Base-by-base conservation (phyloP, 2,329 filamentous ascomycete genomes). In the Pyrenochaeta sp. region DNA sequence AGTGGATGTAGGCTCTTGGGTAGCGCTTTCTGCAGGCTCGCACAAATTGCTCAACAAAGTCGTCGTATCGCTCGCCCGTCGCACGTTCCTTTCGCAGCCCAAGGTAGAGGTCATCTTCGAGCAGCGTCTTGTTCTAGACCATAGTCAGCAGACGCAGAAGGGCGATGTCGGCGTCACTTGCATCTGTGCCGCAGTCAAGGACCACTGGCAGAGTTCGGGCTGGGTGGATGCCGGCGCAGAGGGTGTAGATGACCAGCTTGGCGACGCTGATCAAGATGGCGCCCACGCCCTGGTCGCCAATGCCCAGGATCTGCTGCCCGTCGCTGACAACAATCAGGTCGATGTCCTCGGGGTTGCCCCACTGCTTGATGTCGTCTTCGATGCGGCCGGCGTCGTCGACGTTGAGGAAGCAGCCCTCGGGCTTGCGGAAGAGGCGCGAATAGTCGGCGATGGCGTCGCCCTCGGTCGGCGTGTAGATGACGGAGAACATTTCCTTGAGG, bases 391-490 rank as follows among this genome's bases (percentile, higher is more conserved):
- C 71, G 41, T 91, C 83, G 13, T 83, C 76, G 34, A 95, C 87
- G 58, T 88, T 90, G 36, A 95, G 71, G 54, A 90, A 95, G 58
- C 89, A 90, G 0, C 91, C 91, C 55, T 93, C 87, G 0, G 90
- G 89, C 13, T 82, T 78, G 8, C 91, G 77, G 61, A 96, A 96
- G 0, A 94, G 68, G 0, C 85, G 75, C 0, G 89, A 94, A 64
- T 89, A 96, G 52, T 92, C 88, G 55, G 89, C 83, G 36, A 96
- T 96, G 0, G 91, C 91, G 27, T 95, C 89, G 7, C 89, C 90
- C 72, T 96, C 90, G 0, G 91, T 96, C 0, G 91, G 91, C 0
- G 91, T 96, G 64, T 96, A 96, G 19, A 96, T 89, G n/a, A 96
- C 77, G 27, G 86, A 84, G 63, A 95, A 92, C 88, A 96, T 94